Conservation (phyloP, 306 rosid species). For the Delonix regia region DNA sequence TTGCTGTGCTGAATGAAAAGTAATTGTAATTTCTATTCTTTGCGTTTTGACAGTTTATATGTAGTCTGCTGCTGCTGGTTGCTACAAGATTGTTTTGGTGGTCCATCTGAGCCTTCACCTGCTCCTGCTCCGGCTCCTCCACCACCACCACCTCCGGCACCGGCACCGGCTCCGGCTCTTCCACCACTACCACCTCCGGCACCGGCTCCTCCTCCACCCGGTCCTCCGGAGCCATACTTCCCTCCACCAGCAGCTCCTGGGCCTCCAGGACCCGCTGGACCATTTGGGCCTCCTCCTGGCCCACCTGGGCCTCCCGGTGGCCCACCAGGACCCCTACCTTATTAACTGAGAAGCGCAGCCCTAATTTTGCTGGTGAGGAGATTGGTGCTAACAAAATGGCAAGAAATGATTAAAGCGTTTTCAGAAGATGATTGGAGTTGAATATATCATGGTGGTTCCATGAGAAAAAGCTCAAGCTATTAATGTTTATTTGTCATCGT, state of each 20-base stretch:
- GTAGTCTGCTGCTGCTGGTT: constrained; percentile 51
- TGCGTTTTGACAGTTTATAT: constrained; percentile 39
- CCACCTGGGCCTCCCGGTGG: constrained; percentile 14
- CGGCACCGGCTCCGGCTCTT: background rate
- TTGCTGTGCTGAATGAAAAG: background rate
- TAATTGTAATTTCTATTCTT: background rate
- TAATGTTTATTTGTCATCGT: too few species aligned
- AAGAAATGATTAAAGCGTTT: background rate
- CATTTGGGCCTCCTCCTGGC: constrained; percentile 9
- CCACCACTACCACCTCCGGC: background rate
- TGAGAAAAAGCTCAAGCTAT: too few species aligned
- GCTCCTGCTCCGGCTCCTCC: background rate
- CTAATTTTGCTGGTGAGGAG: background rate
- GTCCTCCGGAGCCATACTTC: background rate
- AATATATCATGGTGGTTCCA: background rate
- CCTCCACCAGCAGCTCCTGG: background rate
- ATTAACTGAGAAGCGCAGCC: background rate
- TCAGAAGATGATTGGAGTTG: too few species aligned
- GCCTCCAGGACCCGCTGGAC: constrained; percentile 10
- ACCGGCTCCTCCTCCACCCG: background rate
- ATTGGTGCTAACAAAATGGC: background rate
- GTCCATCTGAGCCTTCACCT: constrained; percentile 32
- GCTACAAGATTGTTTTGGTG: constrained; percentile 56
- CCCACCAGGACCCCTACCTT: background rate
- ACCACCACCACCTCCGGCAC: constrained; percentile 5